Evolutionary conservation across 352 stramenopile species (phyloP), one percentile per base, ranked within the genome.

Genomic region (Pythium periplocum): DNA sequence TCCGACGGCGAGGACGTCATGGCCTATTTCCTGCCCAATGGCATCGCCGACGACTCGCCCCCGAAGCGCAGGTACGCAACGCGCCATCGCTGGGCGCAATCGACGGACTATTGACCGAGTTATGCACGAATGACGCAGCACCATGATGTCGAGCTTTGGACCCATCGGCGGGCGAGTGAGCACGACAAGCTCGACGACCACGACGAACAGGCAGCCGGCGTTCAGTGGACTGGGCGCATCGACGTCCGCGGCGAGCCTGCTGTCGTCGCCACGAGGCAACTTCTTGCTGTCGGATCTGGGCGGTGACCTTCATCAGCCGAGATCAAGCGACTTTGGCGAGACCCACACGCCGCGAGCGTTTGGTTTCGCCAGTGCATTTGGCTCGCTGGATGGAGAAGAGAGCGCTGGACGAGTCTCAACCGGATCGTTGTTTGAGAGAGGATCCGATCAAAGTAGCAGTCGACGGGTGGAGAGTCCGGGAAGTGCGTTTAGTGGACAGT

Each of bases 1-100:
- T 26, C 17, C 17, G 80, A 87, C 52, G 80, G 82, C 31, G 80
- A 90, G 35, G 61, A 64, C 46, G 63, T 63, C 42, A 80, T 90
- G 77, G 54, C 77, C 55, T 94, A 94, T 55, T 94, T 94, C 60
- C 66, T 94, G 40, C 83, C 81, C n/a, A 78, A 87, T 43, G 83
- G 81, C 53, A 94, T 94, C 61, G 67, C 81, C 8, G 81, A 92
- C 46, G 83, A 94, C 61, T 91, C 80, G 40, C 79, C 79, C 11
- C 83, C 77, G 32, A 88, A 85, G 64, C 66, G 70, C 30, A 87
- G 63, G 78, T 89, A 50, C 55, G 61, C 48, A 35, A 47, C 34
- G 17, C n/a, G 36, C 49, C 46, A 41, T 9, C 7, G 17, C 17
- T 26, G 17, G 17, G 17, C 17, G 17, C 17, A 26, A 26, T 26